These are phyloP conservation scores for Cymbopogon flexuosus DNA, from an alignment of 202 grass and related monocot genomes.

Conservation along the genomic window DNA sequence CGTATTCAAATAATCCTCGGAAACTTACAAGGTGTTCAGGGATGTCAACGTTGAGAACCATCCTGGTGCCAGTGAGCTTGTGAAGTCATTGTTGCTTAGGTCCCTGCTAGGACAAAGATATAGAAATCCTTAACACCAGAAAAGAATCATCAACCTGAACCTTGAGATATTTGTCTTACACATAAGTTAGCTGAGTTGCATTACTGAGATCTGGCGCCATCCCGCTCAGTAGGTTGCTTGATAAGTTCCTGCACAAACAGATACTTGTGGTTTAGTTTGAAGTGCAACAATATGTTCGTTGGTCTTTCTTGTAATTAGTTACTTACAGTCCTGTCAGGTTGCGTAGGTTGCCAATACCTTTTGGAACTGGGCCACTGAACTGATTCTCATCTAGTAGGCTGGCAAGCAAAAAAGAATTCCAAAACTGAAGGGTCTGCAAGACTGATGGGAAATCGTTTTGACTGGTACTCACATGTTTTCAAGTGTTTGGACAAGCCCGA, in stretches of 20 bases:
- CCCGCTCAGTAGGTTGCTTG: constrained; percentile 32
- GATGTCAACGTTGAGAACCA: constrained; percentile 45
- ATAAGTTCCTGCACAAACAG: constrained; percentile 38
- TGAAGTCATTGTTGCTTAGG: constrained; percentile 44
- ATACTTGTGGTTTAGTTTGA: constrained; percentile 16
- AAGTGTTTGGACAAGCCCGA: constrained; percentile 39
- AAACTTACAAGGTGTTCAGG: constrained; percentile 43
- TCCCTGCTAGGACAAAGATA: constrained; percentile 31
- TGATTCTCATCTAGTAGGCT: constrained; percentile 53
- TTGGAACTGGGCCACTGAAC: constrained; percentile 37
- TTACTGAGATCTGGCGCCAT: constrained; percentile 38
- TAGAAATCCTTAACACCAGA: not conserved
- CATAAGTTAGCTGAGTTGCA: constrained; percentile 41
- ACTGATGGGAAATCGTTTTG: not conserved
- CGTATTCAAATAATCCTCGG: not conserved
- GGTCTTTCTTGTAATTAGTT: constrained; percentile 20
- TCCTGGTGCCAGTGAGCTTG: constrained; percentile 29
- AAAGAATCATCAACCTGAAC: not conserved
- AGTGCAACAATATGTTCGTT: not conserved
- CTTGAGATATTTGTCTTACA: constrained; percentile 35
- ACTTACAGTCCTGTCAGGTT: constrained; percentile 51
- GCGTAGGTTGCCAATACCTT: constrained; percentile 35
- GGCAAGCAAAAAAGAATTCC: constrained; percentile 6
- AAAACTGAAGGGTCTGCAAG: not conserved
- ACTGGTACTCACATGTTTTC: constrained; percentile 52